Evolutionary conservation across 2,329 filamentous ascomycete genomes (phyloP).

Genomic region (Neofusicoccum umdonicola): DNA sequence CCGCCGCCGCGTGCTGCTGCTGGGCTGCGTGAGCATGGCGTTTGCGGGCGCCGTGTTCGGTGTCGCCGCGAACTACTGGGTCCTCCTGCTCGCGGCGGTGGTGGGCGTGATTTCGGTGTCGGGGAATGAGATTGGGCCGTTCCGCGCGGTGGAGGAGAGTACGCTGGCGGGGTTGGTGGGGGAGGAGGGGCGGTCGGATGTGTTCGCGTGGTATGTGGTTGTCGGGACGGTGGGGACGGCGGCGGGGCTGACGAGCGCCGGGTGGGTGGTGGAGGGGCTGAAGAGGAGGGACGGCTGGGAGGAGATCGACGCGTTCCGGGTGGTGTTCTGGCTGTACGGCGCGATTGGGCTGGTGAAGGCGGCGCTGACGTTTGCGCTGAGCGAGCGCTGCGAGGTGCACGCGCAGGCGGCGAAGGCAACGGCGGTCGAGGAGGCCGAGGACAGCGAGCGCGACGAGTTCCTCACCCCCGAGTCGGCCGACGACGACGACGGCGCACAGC

Average conservation of each 20-base stretch:
- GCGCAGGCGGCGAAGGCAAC: background rate
- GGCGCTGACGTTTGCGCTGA: constrained; percentile 39
- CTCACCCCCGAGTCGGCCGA: constrained; percentile 9
- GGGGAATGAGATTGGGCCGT: constrained; percentile 42
- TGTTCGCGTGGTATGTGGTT: constrained; percentile 42
- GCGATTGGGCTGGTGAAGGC: constrained; percentile 40
- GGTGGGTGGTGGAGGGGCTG: constrained; percentile 37
- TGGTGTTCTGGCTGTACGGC: constrained; percentile 45
- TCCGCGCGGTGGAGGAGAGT: constrained; percentile 40
- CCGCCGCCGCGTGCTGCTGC: constrained; percentile 31
- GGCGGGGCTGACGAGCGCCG: constrained; percentile 33
- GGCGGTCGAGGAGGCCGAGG: constrained; percentile 25
- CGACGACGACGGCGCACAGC: constrained; percentile 21
- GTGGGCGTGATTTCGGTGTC: constrained; percentile 39
- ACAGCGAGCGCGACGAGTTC: constrained; percentile 24
- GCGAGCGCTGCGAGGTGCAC: constrained; percentile 36
- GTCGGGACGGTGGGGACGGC: constrained; percentile 37
- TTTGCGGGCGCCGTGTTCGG: constrained; percentile 37
- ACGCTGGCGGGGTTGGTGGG: constrained; percentile 37
- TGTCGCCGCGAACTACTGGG: constrained; percentile 29
- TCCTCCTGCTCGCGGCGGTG: constrained; percentile 34
- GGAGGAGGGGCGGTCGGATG: constrained; percentile 31
- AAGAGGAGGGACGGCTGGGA: constrained; percentile 34
- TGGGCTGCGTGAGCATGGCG: constrained; percentile 36
- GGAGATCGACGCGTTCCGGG: constrained; percentile 37